Conservation (phyloP, 2,329 filamentous ascomycete species). For the Orbilia ellipsospora region DNA sequence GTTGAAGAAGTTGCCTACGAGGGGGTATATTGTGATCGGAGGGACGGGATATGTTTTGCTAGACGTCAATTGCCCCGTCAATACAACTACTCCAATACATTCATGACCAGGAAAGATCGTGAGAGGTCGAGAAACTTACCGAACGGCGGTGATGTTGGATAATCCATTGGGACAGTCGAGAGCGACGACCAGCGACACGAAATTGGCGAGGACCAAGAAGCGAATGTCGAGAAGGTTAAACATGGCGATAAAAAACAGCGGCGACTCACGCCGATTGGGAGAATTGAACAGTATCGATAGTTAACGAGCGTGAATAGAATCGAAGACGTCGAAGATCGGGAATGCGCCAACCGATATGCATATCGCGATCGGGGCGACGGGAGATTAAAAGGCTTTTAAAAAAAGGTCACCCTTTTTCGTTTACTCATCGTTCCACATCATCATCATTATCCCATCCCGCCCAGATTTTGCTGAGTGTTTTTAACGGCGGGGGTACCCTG, state of each 20-base stretch:
- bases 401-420: neutral
- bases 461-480: too few relatives aligned
- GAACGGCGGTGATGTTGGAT: constrained; percentile 48
- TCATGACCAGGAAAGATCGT: neutral
- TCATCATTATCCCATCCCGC: too few relatives aligned
- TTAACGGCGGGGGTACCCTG: too few relatives aligned
- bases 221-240: constrained; percentile 7
- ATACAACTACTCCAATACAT: neutral
- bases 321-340: constrained; percentile 11
- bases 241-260: too few relatives aligned
- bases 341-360: neutral
- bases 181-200: constrained; percentile 30
- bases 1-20: constrained; percentile 54
- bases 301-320: neutral
- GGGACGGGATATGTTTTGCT: constrained; percentile 53
- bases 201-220: constrained; percentile 11
- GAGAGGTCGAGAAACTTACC: constrained; percentile 7
- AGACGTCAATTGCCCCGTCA: neutral
- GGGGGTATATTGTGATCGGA: constrained; percentile 41
- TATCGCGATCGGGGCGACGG: constrained; percentile 4
- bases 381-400: constrained; percentile 3
- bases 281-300: neutral
- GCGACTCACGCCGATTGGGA: neutral
- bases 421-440: neutral
- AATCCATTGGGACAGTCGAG: constrained; percentile 47